Evolutionary conservation across 1,284 basidiomycete genomes (phyloP), one percentile per base, ranked within the genome.

Genomic region (Ceratobasidium sp.): DNA sequence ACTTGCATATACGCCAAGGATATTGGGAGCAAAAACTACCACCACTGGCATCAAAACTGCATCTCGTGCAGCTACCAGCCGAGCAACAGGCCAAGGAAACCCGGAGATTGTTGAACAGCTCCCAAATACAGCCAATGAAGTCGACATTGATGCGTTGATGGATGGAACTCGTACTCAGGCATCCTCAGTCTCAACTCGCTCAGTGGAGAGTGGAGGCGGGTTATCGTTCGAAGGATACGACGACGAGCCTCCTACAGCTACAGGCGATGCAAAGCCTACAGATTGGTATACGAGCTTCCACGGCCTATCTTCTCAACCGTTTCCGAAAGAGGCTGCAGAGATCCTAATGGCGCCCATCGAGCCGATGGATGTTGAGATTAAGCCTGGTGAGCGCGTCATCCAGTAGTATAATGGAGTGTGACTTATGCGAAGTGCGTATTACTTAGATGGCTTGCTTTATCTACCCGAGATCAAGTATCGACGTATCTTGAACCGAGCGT

Each of bases 401-500:
- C 75, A 55, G 40, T n/a, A 55, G 51, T 64, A 13, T 28, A 51
- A 18, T 61, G 56, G 55, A 58, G n/a, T 18, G 26, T 51, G 28
- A 26, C 18, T 51, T 64, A 28, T 51, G 33, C 49, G 20, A 64
- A n/a, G 42, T 7, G 9, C 9, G 12, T 55, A 26, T 63, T 13
- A 26, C 18, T 42, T 53, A 96, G 97, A 99, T 82, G 97, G 97
- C 2, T 88, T 99, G 46, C 87, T 99, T 42, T 99, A 98, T 86
- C 91, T 99, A 12, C 97, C 97, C 33, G 97, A 99, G 85, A 99
- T 99, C 84, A 98, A 99, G 85, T 99, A 99, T 84, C 91, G 97
- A n/a, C 91, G 97, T 18, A 93, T 97, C 53, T 86, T 99, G 63
- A 99, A 99, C 88, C 91, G 89, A 80, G 96, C 97, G 0, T 99